Evolutionary conservation across 805 yeast species (phyloP), one percentile per base, ranked within the genome.

Genomic region (Millerozyma acaciae): DNA sequence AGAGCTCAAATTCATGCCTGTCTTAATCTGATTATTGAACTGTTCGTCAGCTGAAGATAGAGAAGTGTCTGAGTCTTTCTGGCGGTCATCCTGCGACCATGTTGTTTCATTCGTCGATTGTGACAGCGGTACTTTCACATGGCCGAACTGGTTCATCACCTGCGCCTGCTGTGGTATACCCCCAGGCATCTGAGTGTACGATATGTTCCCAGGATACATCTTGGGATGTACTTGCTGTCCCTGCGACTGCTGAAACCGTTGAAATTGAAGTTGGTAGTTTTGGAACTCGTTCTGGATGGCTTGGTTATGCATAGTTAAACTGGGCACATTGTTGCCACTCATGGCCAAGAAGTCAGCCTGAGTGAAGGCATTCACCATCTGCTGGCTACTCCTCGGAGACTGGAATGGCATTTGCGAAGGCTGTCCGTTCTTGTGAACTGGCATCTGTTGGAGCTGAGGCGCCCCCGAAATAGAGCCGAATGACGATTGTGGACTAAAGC

Each of bases 91-190:
- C 34, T 63, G 68, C 4, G 70, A 65, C 71, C 71, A 66, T 32
- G 54, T 62, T 1, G 71, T 60, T n/a, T 66, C 71, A 43, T 61
- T 64, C 4, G 68, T 62, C 2, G 67, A 59, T 43, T 60, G 69
- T 7, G 69, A 60, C 26, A 51, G 48, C 6, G 49, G 45, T 6
- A 40, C 16, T 26, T 28, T 30, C 12, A 39, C 34, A 25, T 52
- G 56, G n/a, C 40, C 42, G 13, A 23, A 23, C 10, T 12, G 26
- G 6, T 12, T 23, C 26, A 23, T 23, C 34, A 53, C 39, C 21
- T 47, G 35, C 21, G 42, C 51, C 2, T 45, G 50, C 21, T 44
- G 46, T 8, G 45, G 45, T 21, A 38, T 44, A 21, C 21, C 21
- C n/a, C 19, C 32, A 26, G 33, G 38, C 19, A 34, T 34, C 15